Evolutionary conservation across 352 stramenopile genomes (phyloP).

Genomic region (Globisporangium echinulatum): DNA sequence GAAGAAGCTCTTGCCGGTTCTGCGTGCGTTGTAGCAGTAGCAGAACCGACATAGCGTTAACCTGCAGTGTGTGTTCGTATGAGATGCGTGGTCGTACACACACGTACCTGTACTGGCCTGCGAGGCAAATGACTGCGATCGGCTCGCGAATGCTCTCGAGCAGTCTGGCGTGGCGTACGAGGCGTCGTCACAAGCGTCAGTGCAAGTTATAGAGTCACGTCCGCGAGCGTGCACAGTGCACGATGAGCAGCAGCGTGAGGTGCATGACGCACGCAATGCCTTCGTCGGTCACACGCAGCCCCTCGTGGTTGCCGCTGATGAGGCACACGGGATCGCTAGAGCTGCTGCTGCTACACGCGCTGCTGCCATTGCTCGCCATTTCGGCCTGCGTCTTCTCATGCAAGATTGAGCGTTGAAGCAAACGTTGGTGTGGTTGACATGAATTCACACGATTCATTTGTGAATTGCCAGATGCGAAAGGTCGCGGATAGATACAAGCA

Average conservation of each 20-base stretch:
- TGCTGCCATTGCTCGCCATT: conserved; percentile 4
- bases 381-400: too few relatives aligned
- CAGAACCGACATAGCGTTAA: neutral
- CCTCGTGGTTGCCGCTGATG: conserved; percentile 40
- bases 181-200: too few relatives aligned
- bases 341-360: too few relatives aligned
- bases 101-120: conserved; percentile 65
- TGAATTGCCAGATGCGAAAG: neutral
- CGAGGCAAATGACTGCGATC: conserved; percentile 72
- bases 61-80: neutral
- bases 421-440: neutral
- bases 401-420: neutral
- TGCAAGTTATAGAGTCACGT: neutral
- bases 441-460: neutral
- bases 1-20: conserved; percentile 86
- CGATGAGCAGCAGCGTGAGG: neutral
- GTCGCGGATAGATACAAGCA: neutral
- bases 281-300: conserved; percentile 45
- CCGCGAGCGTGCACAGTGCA: neutral
- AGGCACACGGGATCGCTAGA: conserved; percentile 46
- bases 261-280: conserved; percentile 29
- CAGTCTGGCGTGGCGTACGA: conserved; percentile 23
- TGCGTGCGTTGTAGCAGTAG: conserved; percentile 6
- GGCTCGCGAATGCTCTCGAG: conserved; percentile 61
- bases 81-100: too few relatives aligned